Base-by-base conservation (phyloP, 1,284 basidiomycete genomes). In the Apiotrichum brassicae region DNA sequence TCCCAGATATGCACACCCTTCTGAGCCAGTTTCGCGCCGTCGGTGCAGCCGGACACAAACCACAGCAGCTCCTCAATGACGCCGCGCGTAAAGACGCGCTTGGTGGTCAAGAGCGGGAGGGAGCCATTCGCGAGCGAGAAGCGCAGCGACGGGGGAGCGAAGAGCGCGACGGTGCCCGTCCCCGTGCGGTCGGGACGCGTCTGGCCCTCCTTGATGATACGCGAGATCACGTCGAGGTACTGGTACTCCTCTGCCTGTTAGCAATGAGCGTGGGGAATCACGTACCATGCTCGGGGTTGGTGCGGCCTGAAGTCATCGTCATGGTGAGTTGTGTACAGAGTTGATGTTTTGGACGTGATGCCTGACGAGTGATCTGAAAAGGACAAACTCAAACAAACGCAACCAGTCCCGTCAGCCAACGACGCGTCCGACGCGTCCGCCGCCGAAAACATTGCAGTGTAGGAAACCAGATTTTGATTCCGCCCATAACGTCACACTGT, bases 1-100 rank as follows among this genome's bases (percentile, higher is more conserved):
- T 97, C 92, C 94, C 95, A 98, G 62, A 98, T 98, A 68, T 89
- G 87, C 55, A 98, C 81, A 41, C 87, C 90, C 64, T 87, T 87
- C n/a, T 81, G 78, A 0, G 83, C 82, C 28, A 98, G 80, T 0
- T 84, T 62, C 13, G n/a, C 82, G 0, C 87, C 83, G 73, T 97
- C 89, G 0, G 94, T 97, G 20, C 78, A 80, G 1, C 93, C 94
- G 20, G 79, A 77, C 16, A 97, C 77, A 65, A 98, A 98, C 94
- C 95, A 98, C 6, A 98, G 79, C 0, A 98, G 81, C 66, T 98
- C 94, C 68, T 97, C 92, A 19, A 91, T 76, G 28, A 98, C 93
- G 0, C 90, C 93, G 32, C 88, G 85, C 22, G 86, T 76, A 68
- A 97, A 97, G 2, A 93, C 94, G 54, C 88, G 83, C 73, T 98